Evolutionary conservation across 805 yeast species (phyloP).

Genomic region (Saccharomycopsis babjevae): DNA sequence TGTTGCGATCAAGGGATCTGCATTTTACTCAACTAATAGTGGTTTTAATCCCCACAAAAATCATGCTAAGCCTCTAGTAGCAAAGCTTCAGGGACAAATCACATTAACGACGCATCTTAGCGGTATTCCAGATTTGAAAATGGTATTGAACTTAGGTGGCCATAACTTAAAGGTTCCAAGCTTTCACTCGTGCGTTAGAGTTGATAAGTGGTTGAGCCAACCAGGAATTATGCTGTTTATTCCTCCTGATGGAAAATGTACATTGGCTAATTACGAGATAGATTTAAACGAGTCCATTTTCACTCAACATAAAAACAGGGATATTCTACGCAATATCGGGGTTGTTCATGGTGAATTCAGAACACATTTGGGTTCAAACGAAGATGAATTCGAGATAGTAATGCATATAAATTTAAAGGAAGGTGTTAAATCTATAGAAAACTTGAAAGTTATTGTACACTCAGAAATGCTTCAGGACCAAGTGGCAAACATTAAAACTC

Average conservation of each 20-base stretch:
- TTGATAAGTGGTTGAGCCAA: conserved; percentile 37
- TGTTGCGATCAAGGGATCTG: conserved; percentile 18
- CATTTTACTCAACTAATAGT: conserved; percentile 19
- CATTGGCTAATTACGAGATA: conserved; percentile 52
- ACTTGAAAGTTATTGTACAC: conserved; percentile 34
- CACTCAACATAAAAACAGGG: conserved; percentile 9
- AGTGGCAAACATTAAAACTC: conserved; percentile 37
- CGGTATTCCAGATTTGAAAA: conserved; percentile 63
- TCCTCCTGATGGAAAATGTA: conserved; percentile 80
- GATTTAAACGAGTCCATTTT: conserved; percentile 32
- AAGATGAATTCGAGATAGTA: conserved; percentile 55
- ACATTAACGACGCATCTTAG: conserved; percentile 59
- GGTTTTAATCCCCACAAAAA: conserved; percentile 19
- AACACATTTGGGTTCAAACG: conserved; percentile 40
- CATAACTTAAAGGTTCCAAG: conserved; percentile 46
- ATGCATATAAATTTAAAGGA: conserved; percentile 37
- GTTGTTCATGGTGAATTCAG: conserved; percentile 44
- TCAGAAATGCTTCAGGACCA: conserved; percentile 22
- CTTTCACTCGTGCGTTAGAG: conserved; percentile 61
- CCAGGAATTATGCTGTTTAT: conserved; percentile 51
- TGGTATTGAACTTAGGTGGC: conserved; percentile 40
- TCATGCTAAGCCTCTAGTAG: conserved; percentile 33
- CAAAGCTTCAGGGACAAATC: conserved; percentile 53
- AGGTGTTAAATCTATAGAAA: conserved; percentile 37
- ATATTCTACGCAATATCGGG: conserved; percentile 30